phyloP scores from a whole-genome alignment of 106 monocot species.

The Dendrobium catenatum region DNA sequence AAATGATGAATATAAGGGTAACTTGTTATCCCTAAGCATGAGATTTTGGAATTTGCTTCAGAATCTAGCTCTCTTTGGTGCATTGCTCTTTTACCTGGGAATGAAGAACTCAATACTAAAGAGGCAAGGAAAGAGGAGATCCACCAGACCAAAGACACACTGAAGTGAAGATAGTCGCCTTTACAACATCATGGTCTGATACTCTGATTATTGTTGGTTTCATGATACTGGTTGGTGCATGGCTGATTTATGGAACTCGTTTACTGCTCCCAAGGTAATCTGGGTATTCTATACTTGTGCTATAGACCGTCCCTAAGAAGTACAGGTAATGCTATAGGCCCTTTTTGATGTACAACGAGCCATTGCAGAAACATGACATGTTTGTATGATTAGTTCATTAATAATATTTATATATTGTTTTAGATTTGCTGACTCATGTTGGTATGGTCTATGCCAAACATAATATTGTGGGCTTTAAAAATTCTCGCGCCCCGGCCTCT shows the following conservation, averaged over 20 bases:
- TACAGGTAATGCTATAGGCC: not conserved
- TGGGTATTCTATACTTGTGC: not conserved
- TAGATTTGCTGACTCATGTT: no score
- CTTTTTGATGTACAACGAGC: slow-evolving; percentile 4
- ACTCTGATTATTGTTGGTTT: not conserved
- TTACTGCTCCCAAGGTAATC: not conserved
- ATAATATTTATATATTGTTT: not conserved
- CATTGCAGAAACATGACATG: not conserved
- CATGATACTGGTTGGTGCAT: not conserved
- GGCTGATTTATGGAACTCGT: not conserved
- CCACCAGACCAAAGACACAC: slow-evolving; percentile 39
- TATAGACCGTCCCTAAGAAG: not conserved
- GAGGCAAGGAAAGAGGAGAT: slow-evolving; percentile 46
- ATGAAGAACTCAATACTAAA: slow-evolving; percentile 57
- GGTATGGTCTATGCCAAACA: no score
- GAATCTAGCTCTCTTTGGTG: slow-evolving; percentile 66
- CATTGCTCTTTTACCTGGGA: slow-evolving; percentile 55
- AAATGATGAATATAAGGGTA: not conserved
- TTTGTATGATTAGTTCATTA: slow-evolving; percentile 1
- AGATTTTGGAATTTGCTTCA: slow-evolving; percentile 8
- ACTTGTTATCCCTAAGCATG: not conserved
- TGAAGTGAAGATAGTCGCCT: not conserved
- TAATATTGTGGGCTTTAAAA: no score
- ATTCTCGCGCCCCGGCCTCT: no score
- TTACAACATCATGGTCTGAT: not conserved